Evolutionary conservation across 2,329 filamentous ascomycete species (phyloP), one percentile per base, ranked within the genome.

Genomic region (Exophiala dermatitidis): DNA sequence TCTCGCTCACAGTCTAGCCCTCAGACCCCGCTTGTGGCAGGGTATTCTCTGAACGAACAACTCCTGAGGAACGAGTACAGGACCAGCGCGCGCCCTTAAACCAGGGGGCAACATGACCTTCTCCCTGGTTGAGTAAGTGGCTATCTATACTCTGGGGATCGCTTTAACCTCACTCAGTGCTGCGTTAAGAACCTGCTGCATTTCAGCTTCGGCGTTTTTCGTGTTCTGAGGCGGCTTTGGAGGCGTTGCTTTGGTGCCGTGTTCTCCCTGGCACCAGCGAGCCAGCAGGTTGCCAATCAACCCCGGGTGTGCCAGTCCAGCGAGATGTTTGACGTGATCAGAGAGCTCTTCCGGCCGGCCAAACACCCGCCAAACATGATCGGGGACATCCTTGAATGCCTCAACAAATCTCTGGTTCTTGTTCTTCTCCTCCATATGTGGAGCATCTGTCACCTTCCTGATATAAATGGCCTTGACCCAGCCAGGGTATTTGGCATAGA

Each of bases 391-490:
- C 60, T 84, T 75, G 67, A 97, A 97, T 0, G 91, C 91, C 63
- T 82, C 80, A 66, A 90, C 83, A 64, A 97, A 97, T 31, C 93
- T 77, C 60, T 81, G 77, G 0, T 81, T 76, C 64, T 84, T 83
- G 63, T 88, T 89, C 70, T 86, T 87, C 63, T 85, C 80, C 33
- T 84, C 76, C 69, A 91, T 86, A 32, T 85, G 79, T 0, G 84
- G 82, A 28, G 93, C 80, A 58, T 90, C 85, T 2, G 77, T 83
- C 0, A 93, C 89, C 66, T 88, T 91, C 50, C 90, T 81, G 63
- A 96, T 95, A 59, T 88, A 85, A 44, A 97, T 93, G 8, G 86
- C 79, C 57, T 81, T 81, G 57, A 96, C 81, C 88, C 90, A 96
- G 4, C 78, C 81, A 0, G 84, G 83, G 58, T 83, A 80, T 46